phyloP scores from a whole-genome alignment of 2,329 filamentous ascomycete species.

The Phialemoniopsis sp. region DNA sequence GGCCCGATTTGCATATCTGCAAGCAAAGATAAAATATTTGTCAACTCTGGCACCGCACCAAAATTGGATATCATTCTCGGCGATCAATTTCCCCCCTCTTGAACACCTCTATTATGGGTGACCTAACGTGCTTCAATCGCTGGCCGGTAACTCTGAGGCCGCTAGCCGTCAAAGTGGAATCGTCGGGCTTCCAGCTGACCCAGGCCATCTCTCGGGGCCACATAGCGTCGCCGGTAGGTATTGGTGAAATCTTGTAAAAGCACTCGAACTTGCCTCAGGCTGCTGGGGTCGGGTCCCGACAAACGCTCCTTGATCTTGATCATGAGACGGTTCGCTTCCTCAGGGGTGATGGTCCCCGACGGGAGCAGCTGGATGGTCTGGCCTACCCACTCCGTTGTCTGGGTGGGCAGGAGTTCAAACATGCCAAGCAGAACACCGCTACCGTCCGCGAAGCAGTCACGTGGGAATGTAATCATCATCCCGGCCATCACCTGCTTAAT shows the following conservation, averaged over 20 bases:
- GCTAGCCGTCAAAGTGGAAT: slow-evolving; percentile 71
- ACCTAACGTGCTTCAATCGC: too few species aligned
- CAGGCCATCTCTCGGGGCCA: slow-evolving; percentile 89
- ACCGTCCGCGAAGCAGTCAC: slow-evolving; percentile 91
- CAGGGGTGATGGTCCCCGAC: slow-evolving; percentile 70
- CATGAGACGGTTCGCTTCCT: slow-evolving; percentile 78
- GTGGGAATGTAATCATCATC: slow-evolving; percentile 99
- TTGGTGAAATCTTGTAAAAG: slow-evolving; percentile 96
- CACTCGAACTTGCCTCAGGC: slow-evolving; percentile 72
- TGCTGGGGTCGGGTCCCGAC: slow-evolving; percentile 54
- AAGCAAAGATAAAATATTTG: too few species aligned
- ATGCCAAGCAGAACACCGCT: slow-evolving; percentile 87
- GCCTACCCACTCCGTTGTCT: slow-evolving; percentile 79
- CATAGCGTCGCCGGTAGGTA: slow-evolving; percentile 86
- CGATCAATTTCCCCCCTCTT: too few species aligned
- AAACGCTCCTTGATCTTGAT: slow-evolving; percentile 77
- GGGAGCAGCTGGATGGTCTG: slow-evolving; percentile 81
- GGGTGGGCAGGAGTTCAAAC: slow-evolving; percentile 79
- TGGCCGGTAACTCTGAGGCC: too few species aligned
- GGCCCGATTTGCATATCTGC: too few species aligned
- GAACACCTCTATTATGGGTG: too few species aligned
- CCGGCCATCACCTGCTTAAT: slow-evolving; percentile 89
- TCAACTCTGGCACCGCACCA: too few species aligned
- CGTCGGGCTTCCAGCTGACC: slow-evolving; percentile 81
- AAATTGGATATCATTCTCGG: too few species aligned